A percentile compares a stretch with the other conserved stretches of the same genome.
phyloP scores from a whole-genome alignment of 257 asterid genomes.

The Penstemon eatonii region DNA sequence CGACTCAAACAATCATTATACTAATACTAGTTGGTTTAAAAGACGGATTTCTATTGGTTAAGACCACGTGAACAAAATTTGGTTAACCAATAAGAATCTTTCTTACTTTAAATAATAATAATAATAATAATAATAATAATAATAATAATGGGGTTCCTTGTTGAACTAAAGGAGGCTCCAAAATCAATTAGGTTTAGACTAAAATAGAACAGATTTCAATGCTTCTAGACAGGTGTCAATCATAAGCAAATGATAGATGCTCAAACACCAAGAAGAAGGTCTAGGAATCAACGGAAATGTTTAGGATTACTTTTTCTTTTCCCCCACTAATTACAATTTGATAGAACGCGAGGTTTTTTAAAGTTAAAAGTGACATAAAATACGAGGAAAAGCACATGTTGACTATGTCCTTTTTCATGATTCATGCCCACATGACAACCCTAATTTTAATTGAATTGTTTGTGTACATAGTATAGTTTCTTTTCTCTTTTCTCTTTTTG shows the following conservation, averaged over 20 bases:
- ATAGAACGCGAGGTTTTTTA: background rate
- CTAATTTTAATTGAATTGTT: too few species aligned
- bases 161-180: conserved; percentile 13
- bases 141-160: conserved; percentile 14
- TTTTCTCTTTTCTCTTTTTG: too few species aligned
- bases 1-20: conserved; percentile 10
- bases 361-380: background rate
- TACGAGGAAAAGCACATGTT: background rate
- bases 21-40: conserved; percentile 15
- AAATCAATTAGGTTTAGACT: background rate
- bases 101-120: background rate
- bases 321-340: background rate
- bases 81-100: conserved; percentile 26
- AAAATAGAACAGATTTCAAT: background rate
- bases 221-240: conserved; percentile 29
- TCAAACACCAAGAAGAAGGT: background rate
- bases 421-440: too few species aligned
- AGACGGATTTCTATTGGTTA: conserved; percentile 21
- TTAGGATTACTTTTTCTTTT: background rate
- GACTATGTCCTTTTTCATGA: too few species aligned
- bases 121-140: too few species aligned
- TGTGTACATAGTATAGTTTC: too few species aligned
- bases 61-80: conserved; percentile 27
- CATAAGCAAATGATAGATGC: conserved; percentile 28
- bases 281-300: conserved; percentile 11